Base-by-base conservation (phyloP, 2,329 filamentous ascomycete species). In the Ceratocystis alfenasii region DNA sequence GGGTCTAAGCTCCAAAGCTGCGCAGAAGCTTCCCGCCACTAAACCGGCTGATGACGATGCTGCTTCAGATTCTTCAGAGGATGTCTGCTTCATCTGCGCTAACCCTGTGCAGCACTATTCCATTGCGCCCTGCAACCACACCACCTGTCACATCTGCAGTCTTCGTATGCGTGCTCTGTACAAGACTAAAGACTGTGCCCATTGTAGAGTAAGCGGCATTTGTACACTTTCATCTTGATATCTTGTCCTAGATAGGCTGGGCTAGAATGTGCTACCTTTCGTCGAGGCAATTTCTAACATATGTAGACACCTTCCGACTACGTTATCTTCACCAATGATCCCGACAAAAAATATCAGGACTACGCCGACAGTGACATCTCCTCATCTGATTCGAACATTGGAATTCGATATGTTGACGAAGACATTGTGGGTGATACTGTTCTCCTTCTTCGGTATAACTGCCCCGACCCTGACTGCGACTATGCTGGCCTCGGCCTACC, bases 21-120 rank as follows among this genome's bases (percentile, higher is more conserved):
- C 25, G 2, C 62, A 64, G 17, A 66, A 66, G 53, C 65, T 64
- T 2, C 44, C 63, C 22, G 46, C 5, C 30, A 62, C 36, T n/a
- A 65, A 65, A 57, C 22, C 62, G 3, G 20, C 53, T 45, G 63
- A 44, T 33, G 62, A 62, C 2, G 63, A 65, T 60, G 59, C 60
- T 22, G 60, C 66, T 6, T 63, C 66, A 5, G 60, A 68, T 45
- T 62, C 66, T 5, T 67, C 66, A 22, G 87, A 81, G 30, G 91
- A 96, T 69, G 83, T 96, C 68, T 99, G 94, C 83, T 97, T 97
- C 76, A 99, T 99, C 73, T 99, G 94, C 76, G 93, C 94, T 66
- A 96, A 92, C 70, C 84, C 87, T 1, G 87, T 99, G 61, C 85
- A 88, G 62, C 91, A 97, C 78, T 86, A 90, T 71, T 88, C 92